Base-by-base conservation (phyloP, 23 red algal species). In the Gracilaria domingensis region DNA sequence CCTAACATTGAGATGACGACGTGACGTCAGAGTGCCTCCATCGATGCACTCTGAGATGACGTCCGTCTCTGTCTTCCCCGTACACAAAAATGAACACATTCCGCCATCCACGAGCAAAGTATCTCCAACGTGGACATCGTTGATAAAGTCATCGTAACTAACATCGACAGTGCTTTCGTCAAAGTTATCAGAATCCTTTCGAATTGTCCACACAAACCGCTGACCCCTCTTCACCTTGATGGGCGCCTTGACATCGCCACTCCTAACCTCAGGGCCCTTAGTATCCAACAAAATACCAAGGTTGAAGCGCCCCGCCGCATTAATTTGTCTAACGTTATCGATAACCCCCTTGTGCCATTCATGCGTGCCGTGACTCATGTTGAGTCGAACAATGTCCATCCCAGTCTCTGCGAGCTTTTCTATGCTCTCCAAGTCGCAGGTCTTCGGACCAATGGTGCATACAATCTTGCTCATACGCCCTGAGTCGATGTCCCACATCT, bases 391-490 rank as follows among this genome's bases (percentile, higher is more conserved):
- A 17, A 99, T 87, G 58, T 99, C 88, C 97, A 99, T 99, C 7
- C 97, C 97, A 28, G 85, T 80, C 59, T 89, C 90, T 0, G 94
- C 97, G 24, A 99, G 86, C 80, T 89, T 87, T 33, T 85, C 69
- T 24, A 99, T 99, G 42, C 79, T 88, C 17, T 95, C 91, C 18
- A 95, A 33, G 80, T 79, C 84, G 45, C 87, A 95, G 12, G 97
- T 99, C 76, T 99, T 99, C 25, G 97, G 97, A 20, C 97, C 97
- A 35, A 99, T 90, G 21, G 97, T 99, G 77, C 97, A 99, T 30
- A 99, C 97, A 66, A 99, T 90, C 62, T 99, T 99, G 54, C 84
- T 90, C 90, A 83, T 77, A 8, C 93, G 93, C 76, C 53, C 61
- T 28, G 59, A 24, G 28, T 53, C 54, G 45, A 81, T 51, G 51